Evolutionary conservation across 1,139 yeast genomes (phyloP), one percentile per base, ranked within the genome.

Genomic region (Yamadazyma dendronema): DNA sequence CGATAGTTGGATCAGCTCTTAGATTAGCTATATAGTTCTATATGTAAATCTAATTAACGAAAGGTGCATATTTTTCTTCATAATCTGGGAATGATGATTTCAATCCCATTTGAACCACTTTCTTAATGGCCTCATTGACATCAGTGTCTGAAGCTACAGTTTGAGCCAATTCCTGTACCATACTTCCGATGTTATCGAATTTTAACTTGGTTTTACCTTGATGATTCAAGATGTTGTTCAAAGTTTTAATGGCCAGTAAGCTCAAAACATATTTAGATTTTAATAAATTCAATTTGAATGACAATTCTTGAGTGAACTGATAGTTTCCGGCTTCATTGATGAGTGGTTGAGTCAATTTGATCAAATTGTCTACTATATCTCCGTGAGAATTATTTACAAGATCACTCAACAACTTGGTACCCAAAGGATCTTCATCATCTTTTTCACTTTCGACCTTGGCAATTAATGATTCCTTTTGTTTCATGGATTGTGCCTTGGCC

Each of bases 1-100:
- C 1, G 83, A 77, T 43, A 65, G 68, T 32, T 79, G 85, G 85
- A 65, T 79, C 32, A 74, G 65, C 37, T 53, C 65, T 19, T 73
- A 50, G 34, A 21, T 15, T 14, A 27, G 13, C 13, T 6, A 13
- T 22, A 17, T 7, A 12, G 9, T 14, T 27, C n/a, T 25, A 13
- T 4, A n/a, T n/a, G n/a, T n/a, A n/a, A n/a, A n/a, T n/a, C n/a
- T n/a, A n/a, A n/a, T n/a, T n/a, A n/a, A 11, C 4, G 4, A 9
- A 19, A 13, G 36, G 23, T 12, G 9, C 19, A 24, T 15, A 30
- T 26, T 15, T 15, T 13, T 26, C 39, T 35, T 37, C 24, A 21
- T 34, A 39, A 4, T 59, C 65, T 1, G 71, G 66, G 42, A 65
- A 68, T 1, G 69, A 58, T 31, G 59, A 39, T 13, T 45, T 48